Base-by-base conservation (phyloP, 345 rosid genomes). In the Garcia nutans region DNA sequence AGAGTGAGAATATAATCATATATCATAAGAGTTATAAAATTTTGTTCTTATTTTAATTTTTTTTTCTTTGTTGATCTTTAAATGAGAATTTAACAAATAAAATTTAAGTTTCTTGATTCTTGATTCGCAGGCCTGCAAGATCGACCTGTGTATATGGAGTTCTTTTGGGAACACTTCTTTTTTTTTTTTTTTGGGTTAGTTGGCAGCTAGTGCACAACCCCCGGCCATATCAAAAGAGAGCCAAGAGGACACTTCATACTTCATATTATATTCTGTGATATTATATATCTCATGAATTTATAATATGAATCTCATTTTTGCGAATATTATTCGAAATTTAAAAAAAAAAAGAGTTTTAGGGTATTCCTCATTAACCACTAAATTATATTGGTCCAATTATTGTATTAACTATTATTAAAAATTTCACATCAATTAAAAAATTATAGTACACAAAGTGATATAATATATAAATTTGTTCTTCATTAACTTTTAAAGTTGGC, bases 151-250 rank as follows among this genome's bases (percentile, higher is more conserved):
- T 28, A 41, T 6, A 69, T 69, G 72, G 55, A 68, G 56, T 47
- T 69, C 28, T 52, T 52, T 6, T n/a, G 66, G 42, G 12, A 60
- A 22, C 11, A 11, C 50, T 24, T 23, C 23, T 23, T 68, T 52
- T 7, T 33, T 50, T 37, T 37, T 37, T 49, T 71, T 41, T 41
- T 41, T 45, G 26, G 64, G 26, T 11, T 56, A 58, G 80, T 37
- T 77, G 80, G 67, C 80, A 65, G 56, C 65, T 45, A 76, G 16
- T 77, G 41, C 13, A 44, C 61, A 71, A 16, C 54, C 23, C 28
- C 19, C 54, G 10, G 50, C 64, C 41, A 64, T 44, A 60, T 49
- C 61, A 56, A n/a, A 68, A 12, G 58, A 76, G 15, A 58, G 33
- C 56, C 45, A 47, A 76, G 12, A 68, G 73, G 56, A 16, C 67